Percentiles rank a stretch among this genome's conserved stretches.
These are phyloP conservation scores for Kurtzmaniella quercitrusa DNA, from an alignment of 1,139 yeast genomes.

Conservation along the genomic window DNA sequence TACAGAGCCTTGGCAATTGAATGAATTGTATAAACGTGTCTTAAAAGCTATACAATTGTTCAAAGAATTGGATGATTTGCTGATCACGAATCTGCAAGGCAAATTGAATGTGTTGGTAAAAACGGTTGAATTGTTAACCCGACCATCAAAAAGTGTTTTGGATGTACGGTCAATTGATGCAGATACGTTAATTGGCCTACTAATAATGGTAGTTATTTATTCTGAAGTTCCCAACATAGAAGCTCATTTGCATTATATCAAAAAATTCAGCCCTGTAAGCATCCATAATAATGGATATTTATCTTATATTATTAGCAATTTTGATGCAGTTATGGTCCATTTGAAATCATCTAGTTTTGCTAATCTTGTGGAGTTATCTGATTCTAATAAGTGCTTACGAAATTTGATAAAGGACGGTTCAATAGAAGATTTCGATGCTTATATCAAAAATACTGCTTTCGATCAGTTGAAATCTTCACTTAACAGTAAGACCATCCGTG, in stretches of 20 bases:
- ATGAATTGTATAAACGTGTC: conserved; percentile 46
- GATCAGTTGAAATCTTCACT: conserved; percentile 20
- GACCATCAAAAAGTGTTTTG: conserved; percentile 3
- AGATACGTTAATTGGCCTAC: conserved; percentile 69
- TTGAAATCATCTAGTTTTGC: conserved; percentile 33
- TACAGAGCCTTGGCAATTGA: conserved; percentile 34
- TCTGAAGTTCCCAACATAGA: conserved; percentile 57
- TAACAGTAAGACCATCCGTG: conserved; percentile 51
- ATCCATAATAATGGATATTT: conserved; percentile 31
- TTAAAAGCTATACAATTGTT: conserved; percentile 53
- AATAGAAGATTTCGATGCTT: conserved; percentile 14
- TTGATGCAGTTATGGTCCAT: conserved; percentile 78
- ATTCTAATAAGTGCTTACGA: conserved; percentile 53
- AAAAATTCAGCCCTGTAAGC: conserved; percentile 46
- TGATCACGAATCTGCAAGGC: conserved; percentile 45
- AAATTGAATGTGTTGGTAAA: conserved; percentile 52
- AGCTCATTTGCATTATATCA: conserved; percentile 63
- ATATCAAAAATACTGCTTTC: conserved; percentile 11
- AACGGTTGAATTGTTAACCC: conserved; percentile 52
- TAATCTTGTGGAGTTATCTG: conserved; percentile 42
- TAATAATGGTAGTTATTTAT: conserved; percentile 68
- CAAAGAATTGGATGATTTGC: conserved; percentile 40
- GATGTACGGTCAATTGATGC: conserved; percentile 56
- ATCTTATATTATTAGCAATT: conserved; percentile 57
- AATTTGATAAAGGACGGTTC: conserved; percentile 40